A percentile compares a stretch with the other conserved stretches of the same genome.
Evolutionary conservation across 768 basidiomycete species (phyloP).

Genomic region (Russula sp.): DNA sequence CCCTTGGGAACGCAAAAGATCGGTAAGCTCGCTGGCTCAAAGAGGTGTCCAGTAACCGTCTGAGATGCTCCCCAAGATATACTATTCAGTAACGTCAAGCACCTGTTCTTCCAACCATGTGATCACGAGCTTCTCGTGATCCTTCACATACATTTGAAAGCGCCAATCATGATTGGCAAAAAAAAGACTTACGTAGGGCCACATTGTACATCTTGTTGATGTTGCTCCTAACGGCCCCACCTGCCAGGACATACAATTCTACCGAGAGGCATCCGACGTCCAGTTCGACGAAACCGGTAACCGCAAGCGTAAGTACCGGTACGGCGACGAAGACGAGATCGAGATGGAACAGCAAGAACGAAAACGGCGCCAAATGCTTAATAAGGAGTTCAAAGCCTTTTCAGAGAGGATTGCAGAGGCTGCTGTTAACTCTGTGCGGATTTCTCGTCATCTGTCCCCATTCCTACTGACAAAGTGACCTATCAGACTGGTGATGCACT

Average conservation of each 20-base stretch:
- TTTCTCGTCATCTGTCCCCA: not conserved
- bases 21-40: slow-evolving; percentile 42
- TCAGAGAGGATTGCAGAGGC: slow-evolving; percentile 90
- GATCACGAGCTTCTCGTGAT: slow-evolving; percentile 93
- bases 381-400: slow-evolving; percentile 92
- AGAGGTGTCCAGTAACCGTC: not conserved
- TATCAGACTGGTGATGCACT: slow-evolving; percentile 69
- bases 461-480: slow-evolving; percentile 7
- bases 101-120: slow-evolving; percentile 98
- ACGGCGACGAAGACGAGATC: slow-evolving; percentile 98
- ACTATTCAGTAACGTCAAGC: slow-evolving; percentile 94
- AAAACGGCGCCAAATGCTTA: slow-evolving; percentile 78
- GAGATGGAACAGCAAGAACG: slow-evolving; percentile 98
- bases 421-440: slow-evolving; percentile 60
- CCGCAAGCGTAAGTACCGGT: slow-evolving; percentile 91
- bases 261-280: slow-evolving; percentile 94
- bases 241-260: slow-evolving; percentile 89
- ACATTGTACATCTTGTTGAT: not conserved
- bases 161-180: slow-evolving; percentile 98
- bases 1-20: slow-evolving; percentile 84
- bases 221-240: slow-evolving; percentile 1
- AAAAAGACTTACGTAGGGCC: slow-evolving; percentile 85
- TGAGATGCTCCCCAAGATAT: slow-evolving; percentile 50
- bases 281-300: slow-evolving; percentile 99
- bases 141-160: slow-evolving; percentile 86